Percentiles rank a stretch among this genome's conserved stretches.
These are phyloP conservation scores for Dictyostelium capitatum DNA, from an alignment of 78 protist species.

Conservation along the genomic window DNA sequence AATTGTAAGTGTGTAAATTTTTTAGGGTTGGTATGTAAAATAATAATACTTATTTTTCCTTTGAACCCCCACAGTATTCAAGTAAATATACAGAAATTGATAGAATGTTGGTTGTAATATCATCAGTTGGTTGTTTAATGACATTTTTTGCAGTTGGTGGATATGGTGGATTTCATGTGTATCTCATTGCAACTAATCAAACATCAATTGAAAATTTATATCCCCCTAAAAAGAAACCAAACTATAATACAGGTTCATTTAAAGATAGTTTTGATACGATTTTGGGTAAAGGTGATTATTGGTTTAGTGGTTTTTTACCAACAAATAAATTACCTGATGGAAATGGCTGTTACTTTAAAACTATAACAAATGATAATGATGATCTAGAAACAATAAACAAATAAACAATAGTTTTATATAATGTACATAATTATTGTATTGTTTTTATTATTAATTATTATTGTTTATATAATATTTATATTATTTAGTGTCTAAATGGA, in stretches of 20 bases:
- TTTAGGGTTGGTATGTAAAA: neutral
- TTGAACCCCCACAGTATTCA: slow-evolving; percentile 15
- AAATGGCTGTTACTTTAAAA: slow-evolving; percentile 45
- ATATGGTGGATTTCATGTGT: slow-evolving; percentile 40
- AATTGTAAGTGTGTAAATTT: slow-evolving; percentile 15
- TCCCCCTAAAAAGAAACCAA: slow-evolving; percentile 11
- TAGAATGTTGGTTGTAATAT: slow-evolving; percentile 49
- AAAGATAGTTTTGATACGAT: neutral
- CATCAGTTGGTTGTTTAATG: neutral
- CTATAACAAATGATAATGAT: neutral
- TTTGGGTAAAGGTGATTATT: slow-evolving; percentile 44
- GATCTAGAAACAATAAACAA: neutral
- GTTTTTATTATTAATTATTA: neutral
- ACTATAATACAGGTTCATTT: slow-evolving; percentile 39
- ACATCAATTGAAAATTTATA: slow-evolving; percentile 67
- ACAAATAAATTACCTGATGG: neutral
- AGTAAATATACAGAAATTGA: slow-evolving; percentile 8
- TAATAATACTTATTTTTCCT: neutral
- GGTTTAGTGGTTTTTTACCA: slow-evolving; percentile 58
- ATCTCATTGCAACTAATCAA: slow-evolving; percentile 57
- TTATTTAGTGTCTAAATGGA: neutral
- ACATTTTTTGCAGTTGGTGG: slow-evolving; percentile 26
- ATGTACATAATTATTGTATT: neutral
- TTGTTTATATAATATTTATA: neutral
- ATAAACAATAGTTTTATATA: neutral